phyloP scores from a whole-genome alignment of 306 rosid genomes.

The Lathyrus oleraceus region DNA sequence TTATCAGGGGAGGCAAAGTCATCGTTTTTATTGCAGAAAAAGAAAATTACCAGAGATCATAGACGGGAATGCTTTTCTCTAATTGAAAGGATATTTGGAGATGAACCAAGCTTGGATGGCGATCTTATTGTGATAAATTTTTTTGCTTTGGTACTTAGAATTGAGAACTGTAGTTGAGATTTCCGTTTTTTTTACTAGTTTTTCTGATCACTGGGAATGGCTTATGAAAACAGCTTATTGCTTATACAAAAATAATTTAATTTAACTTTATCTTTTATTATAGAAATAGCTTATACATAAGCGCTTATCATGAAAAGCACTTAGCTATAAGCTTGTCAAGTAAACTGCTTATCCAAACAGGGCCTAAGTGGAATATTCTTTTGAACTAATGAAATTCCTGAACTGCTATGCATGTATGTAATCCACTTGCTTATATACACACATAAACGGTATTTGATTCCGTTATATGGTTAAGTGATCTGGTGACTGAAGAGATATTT shows the following conservation, averaged over 20 bases:
- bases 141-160: constrained; percentile 71
- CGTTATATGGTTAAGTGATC: neutral
- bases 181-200: neutral
- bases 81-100: constrained; percentile 65
- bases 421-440: constrained; percentile 9
- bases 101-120: constrained; percentile 56
- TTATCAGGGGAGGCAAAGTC: constrained; percentile 48
- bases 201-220: neutral
- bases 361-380: neutral
- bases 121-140: constrained; percentile 73
- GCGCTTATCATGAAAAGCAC: too few species aligned
- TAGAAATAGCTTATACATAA: too few species aligned
- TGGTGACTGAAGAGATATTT: constrained; percentile 24
- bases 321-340: too few species aligned
- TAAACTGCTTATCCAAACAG: too few species aligned
- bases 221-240: too few species aligned
- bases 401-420: constrained; percentile 6
- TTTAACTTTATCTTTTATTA: too few species aligned
- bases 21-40: constrained; percentile 57
- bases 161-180: constrained; percentile 7
- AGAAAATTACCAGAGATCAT: constrained; percentile 50
- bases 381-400: neutral
- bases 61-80: constrained; percentile 60
- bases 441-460: constrained; percentile 25
- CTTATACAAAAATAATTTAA: too few species aligned